Percentiles rank a stretch among this genome's conserved stretches.
Conservation (phyloP, 345 rosid species). For the Salix suchowensis region DNA sequence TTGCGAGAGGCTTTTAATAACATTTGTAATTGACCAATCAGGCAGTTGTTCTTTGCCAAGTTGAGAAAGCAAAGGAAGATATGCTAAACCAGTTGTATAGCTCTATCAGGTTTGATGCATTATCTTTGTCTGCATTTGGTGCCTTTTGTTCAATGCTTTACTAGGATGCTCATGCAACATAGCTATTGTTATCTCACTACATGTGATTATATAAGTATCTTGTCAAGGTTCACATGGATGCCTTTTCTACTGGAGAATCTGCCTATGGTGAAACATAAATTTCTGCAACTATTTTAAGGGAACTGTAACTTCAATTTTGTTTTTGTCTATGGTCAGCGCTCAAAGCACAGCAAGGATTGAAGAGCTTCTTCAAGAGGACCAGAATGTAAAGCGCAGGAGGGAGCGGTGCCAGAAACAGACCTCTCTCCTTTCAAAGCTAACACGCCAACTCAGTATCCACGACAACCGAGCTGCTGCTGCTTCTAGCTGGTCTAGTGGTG, state of each 20-base stretch:
- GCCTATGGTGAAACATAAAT: not conserved
- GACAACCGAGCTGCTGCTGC: conserved; percentile 89
- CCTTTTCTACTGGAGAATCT: not conserved
- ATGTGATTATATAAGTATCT: not conserved
- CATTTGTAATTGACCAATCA: conserved; percentile 32
- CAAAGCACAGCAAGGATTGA: conserved; percentile 71
- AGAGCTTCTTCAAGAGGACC: conserved; percentile 86
- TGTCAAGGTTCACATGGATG: not conserved
- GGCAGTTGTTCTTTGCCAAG: conserved; percentile 99
- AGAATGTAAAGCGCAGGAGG: conserved; percentile 65
- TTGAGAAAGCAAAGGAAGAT: conserved; percentile 95
- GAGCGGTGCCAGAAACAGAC: conserved; percentile 82
- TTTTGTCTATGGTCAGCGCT: conserved; percentile 39
- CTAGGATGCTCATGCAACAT: not conserved
- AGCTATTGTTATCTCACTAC: not conserved
- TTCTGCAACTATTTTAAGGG: not conserved
- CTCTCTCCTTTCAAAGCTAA: conserved; percentile 70
- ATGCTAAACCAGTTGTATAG: conserved; percentile 94
- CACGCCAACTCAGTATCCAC: conserved; percentile 76
- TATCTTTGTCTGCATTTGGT: not conserved
- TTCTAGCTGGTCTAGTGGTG: conserved; percentile 58
- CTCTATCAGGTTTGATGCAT: conserved; percentile 61
- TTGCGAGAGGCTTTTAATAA: conserved; percentile 2
- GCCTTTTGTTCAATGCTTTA: not conserved
- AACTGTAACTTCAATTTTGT: not conserved